These are phyloP conservation scores for Nemania serpens DNA, from an alignment of 2,329 filamentous ascomycete genomes.

Conservation along the genomic window DNA sequence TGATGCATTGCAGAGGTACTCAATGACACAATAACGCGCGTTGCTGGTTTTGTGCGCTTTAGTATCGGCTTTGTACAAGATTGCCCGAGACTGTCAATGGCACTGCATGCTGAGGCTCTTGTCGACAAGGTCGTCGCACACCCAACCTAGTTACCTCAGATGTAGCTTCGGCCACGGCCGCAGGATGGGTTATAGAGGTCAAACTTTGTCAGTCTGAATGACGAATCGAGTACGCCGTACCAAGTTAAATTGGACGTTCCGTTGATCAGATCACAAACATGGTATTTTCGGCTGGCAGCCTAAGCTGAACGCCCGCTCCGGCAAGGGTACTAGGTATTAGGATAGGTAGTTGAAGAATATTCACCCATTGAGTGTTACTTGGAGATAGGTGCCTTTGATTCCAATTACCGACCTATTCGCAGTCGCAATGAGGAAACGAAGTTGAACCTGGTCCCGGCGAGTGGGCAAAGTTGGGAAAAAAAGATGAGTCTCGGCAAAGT, in stretches of 20 bases:
- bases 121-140: neutral
- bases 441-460: neutral
- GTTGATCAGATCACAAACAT: slow-evolving; percentile 14
- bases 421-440: neutral
- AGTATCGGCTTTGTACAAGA: neutral
- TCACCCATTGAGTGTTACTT: neutral
- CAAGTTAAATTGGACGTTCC: slow-evolving; percentile 1
- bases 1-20: neutral
- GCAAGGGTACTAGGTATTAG: slow-evolving; percentile 7
- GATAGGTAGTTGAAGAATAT: neutral
- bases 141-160: neutral
- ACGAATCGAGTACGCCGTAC: no score
- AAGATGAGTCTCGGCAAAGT: slow-evolving; percentile 8
- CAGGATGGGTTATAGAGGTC: no score
- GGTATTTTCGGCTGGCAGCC: slow-evolving; percentile 11
- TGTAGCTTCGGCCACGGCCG: neutral
- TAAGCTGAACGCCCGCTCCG: slow-evolving; percentile 13
- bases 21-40: neutral
- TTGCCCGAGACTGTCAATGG: neutral
- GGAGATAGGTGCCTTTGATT: neutral
- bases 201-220: no score
- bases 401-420: neutral
- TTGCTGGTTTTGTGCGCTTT: neutral
- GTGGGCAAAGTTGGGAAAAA: neutral
- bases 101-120: slow-evolving; percentile 2